Evolutionary conservation across 2,329 filamentous ascomycete genomes (phyloP).

Genomic region (Coniosporium tulheliwenetii): DNA sequence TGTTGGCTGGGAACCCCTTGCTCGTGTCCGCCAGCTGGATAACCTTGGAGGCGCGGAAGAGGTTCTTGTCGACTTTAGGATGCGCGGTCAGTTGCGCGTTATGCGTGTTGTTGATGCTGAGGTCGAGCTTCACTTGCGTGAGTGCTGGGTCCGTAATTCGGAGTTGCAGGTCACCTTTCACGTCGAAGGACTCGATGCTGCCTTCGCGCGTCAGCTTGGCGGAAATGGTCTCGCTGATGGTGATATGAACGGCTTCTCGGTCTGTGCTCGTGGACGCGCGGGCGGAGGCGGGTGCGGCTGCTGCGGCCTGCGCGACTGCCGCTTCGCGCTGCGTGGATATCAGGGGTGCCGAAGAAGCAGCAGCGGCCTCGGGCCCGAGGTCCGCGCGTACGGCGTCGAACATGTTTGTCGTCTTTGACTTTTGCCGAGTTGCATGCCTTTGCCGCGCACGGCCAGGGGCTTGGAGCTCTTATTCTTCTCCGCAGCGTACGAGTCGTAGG

Average conservation of each 20-base stretch:
- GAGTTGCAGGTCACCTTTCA: slow-evolving; percentile 85
- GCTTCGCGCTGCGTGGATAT: slow-evolving; percentile 42
- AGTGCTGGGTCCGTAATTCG: slow-evolving; percentile 78
- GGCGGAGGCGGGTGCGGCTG: slow-evolving; percentile 38
- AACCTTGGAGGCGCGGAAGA: slow-evolving; percentile 67
- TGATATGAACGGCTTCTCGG: slow-evolving; percentile 74
- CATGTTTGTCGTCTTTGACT: slow-evolving; percentile 94
- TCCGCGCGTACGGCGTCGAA: slow-evolving; percentile 91
- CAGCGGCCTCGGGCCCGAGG: slow-evolving; percentile 72
- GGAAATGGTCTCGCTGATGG: slow-evolving; percentile 76
- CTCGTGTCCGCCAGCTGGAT: slow-evolving; percentile 82
- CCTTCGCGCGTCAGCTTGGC: slow-evolving; percentile 83
- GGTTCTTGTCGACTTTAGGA: slow-evolving; percentile 82
- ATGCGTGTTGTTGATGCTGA: slow-evolving; percentile 60
- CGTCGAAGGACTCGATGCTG: slow-evolving; percentile 66
- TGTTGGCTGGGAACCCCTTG: slow-evolving; percentile 88
- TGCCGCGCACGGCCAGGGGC: slow-evolving; percentile 60
- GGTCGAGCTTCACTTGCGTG: slow-evolving; percentile 78
- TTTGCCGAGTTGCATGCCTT: slow-evolving; percentile 99
- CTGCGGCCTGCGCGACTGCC: slow-evolving; percentile 32
- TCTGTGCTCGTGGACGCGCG: slow-evolving; percentile 44
- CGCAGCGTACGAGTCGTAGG: slow-evolving; percentile 87
- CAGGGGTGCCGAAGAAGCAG: slow-evolving; percentile 42
- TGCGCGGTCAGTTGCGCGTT: slow-evolving; percentile 89
- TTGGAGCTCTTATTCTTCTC: slow-evolving; percentile 88